These are phyloP conservation scores for Nematodospora valgi DNA, from an alignment of 805 yeast species.

Conservation along the genomic window DNA sequence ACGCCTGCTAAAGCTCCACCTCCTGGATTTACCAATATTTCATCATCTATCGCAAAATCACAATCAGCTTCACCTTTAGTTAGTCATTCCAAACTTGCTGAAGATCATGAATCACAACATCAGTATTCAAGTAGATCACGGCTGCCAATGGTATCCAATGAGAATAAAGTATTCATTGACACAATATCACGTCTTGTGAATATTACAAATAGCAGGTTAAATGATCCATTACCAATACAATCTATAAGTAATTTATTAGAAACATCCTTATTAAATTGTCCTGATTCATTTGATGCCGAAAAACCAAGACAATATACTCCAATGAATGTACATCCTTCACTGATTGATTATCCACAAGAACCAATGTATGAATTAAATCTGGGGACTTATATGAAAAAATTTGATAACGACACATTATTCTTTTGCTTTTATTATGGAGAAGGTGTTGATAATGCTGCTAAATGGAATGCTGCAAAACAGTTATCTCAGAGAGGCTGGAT, in stretches of 20 bases:
- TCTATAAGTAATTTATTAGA: slow-evolving; percentile 61
- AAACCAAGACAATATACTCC: slow-evolving; percentile 76
- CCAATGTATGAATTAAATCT: slow-evolving; percentile 68
- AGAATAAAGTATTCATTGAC: slow-evolving; percentile 12
- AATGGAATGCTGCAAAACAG: slow-evolving; percentile 70
- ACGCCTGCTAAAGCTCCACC: slow-evolving; percentile 11
- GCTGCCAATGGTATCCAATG: slow-evolving; percentile 8
- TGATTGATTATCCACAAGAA: slow-evolving; percentile 85
- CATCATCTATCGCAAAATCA: slow-evolving; percentile 18
- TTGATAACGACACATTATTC: slow-evolving; percentile 84
- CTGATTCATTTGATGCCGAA: slow-evolving; percentile 90
- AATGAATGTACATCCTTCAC: slow-evolving; percentile 81
- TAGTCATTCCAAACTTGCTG: slow-evolving; percentile 1
- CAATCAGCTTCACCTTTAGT: slow-evolving; percentile 24
- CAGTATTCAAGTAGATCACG: slow-evolving; percentile 4
- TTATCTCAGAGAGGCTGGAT: slow-evolving; percentile 79
- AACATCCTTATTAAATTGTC: slow-evolving; percentile 80
- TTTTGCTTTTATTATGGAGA: slow-evolving; percentile 86
- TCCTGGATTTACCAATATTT: slow-evolving; percentile 15
- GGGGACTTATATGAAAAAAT: slow-evolving; percentile 57
- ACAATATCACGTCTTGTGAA: slow-evolving; percentile 12
- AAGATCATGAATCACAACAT: slow-evolving; percentile 11
- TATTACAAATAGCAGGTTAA: slow-evolving; percentile 40
- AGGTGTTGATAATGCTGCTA: slow-evolving; percentile 29
- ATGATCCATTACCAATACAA: slow-evolving; percentile 51